Evolutionary conservation across 2,329 filamentous ascomycete genomes (phyloP).

Genomic region (Pseudogymnoascus sp.): DNA sequence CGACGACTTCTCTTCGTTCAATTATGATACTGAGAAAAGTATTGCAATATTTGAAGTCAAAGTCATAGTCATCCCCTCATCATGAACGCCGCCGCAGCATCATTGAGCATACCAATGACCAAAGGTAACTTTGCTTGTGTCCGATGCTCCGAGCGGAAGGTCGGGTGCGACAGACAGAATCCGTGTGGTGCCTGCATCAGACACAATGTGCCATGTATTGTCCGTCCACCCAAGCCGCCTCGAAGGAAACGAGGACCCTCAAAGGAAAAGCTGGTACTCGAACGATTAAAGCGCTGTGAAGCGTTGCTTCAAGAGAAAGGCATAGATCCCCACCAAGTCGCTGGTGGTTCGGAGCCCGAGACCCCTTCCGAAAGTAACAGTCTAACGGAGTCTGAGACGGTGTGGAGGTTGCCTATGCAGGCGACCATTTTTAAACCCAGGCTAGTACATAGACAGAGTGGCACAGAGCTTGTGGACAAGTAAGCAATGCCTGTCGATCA

Average conservation of each 20-base stretch:
- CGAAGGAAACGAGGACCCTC: conserved; percentile 11
- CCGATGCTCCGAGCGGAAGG: conserved; percentile 28
- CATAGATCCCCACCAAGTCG: conserved; percentile 17
- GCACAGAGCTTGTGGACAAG: conserved; percentile 23
- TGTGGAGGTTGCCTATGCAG: conserved; percentile 12
- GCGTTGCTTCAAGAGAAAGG: conserved; percentile 17
- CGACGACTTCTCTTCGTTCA: neutral
- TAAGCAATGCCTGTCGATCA: conserved; percentile 15
- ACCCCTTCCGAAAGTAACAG: neutral
- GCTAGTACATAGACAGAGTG: conserved; percentile 18
- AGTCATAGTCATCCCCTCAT: neutral
- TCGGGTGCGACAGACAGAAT: conserved; percentile 35
- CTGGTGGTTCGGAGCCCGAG: conserved; percentile 12
- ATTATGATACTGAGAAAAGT: neutral
- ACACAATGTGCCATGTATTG: conserved; percentile 13
- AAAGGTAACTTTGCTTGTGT: conserved; percentile 11
- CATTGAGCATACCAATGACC: neutral
- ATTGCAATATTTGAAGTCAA: neutral
- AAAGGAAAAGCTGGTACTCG: conserved; percentile 11
- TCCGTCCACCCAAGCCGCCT: conserved; percentile 10
- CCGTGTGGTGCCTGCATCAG: conserved; percentile 41
- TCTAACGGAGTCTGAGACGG: conserved; percentile 7
- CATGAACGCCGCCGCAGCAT: neutral
- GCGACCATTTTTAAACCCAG: conserved; percentile 15
- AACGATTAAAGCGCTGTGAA: conserved; percentile 17